phyloP scores from a whole-genome alignment of 441 rosid genomes.

The Adansonia gregorii region DNA sequence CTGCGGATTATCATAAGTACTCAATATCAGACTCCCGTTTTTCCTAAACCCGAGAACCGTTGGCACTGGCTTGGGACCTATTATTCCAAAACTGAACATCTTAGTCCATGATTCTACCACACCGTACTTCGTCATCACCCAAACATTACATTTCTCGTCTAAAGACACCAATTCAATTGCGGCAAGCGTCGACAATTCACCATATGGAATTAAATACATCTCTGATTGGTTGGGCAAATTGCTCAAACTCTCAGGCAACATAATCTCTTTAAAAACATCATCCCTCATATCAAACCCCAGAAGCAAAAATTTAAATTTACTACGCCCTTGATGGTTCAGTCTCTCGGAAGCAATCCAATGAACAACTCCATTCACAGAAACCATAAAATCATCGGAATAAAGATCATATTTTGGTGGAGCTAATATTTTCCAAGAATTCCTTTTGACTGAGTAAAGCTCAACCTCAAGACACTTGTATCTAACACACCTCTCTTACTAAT shows the following conservation, averaged over 20 bases:
- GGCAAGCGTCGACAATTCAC: constrained; percentile 22
- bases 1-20: neutral
- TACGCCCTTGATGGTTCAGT: neutral
- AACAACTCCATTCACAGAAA: constrained; percentile 25
- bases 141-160: neutral
- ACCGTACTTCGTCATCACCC: constrained; percentile 32
- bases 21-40: constrained; percentile 15
- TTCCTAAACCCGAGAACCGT: constrained; percentile 24
- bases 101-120: constrained; percentile 26
- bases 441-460: constrained; percentile 23
- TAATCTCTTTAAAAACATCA: constrained; percentile 29
- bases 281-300: constrained; percentile 29
- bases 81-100: neutral
- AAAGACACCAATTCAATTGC: constrained; percentile 1
- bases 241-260: constrained; percentile 23
- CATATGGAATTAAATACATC: constrained; percentile 19
- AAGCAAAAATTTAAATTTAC: neutral
- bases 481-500: neutral
- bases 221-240: neutral
- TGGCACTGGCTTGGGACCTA: neutral
- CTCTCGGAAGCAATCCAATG: constrained; percentile 27
- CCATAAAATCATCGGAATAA: neutral
- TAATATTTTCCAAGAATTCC: constrained; percentile 25
- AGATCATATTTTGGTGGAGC: constrained; percentile 3
- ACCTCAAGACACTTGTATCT: neutral